phyloP scores from a whole-genome alignment of 2,329 filamentous ascomycete genomes.

The Trichoderma cornu-damae region DNA sequence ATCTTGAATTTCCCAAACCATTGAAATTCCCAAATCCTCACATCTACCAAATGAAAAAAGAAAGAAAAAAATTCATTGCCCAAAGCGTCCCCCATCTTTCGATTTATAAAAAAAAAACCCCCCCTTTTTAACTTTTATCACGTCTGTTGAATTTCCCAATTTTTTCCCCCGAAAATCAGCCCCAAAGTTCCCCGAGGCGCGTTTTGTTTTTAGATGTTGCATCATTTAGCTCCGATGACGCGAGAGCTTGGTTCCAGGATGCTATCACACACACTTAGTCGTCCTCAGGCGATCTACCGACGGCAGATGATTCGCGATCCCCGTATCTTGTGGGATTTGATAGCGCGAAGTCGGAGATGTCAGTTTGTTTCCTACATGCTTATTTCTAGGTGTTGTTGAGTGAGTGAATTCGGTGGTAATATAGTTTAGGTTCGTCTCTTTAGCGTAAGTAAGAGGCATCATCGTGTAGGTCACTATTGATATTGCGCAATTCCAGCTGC shows the following conservation, averaged over 20 bases:
- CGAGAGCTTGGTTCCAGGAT: slow-evolving; percentile 7
- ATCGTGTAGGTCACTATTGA: not conserved
- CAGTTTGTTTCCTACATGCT: not conserved
- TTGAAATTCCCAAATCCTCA: too few species aligned
- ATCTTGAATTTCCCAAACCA: not conserved
- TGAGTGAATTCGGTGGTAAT: not conserved
- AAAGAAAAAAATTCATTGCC: not conserved
- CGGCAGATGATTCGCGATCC: not conserved
- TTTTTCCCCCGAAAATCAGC: not conserved
- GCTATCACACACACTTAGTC: not conserved
- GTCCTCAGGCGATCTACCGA: not conserved
- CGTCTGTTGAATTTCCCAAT: too few species aligned
- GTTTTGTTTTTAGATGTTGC: slow-evolving; percentile 2
- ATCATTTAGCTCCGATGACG: slow-evolving; percentile 20
- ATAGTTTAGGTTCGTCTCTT: not conserved
- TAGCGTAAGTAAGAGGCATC: not conserved
- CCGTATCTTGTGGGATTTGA: not conserved
- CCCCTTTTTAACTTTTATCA: not conserved
- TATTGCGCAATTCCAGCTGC: slow-evolving; percentile 12
- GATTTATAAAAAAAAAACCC: not conserved
- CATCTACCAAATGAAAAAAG: too few species aligned
- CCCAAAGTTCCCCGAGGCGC: not conserved
- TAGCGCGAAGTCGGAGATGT: not conserved
- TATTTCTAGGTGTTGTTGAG: not conserved
- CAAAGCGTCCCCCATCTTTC: not conserved